Percentiles rank a stretch among this genome's conserved stretches.
These are phyloP conservation scores for Daldinia sp. DNA, from an alignment of 2,329 filamentous ascomycete genomes.

Conservation along the genomic window DNA sequence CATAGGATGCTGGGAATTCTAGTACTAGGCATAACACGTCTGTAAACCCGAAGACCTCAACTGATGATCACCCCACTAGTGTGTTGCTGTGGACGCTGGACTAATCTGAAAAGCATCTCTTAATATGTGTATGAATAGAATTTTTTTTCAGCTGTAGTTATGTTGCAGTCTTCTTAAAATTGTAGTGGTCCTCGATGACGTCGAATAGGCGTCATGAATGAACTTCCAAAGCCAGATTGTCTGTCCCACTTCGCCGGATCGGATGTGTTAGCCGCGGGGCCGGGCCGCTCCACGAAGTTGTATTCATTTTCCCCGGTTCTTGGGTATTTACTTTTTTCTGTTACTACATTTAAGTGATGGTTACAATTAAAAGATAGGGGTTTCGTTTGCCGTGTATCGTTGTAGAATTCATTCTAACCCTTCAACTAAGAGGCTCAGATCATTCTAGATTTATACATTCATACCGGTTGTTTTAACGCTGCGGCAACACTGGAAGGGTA, in stretches of 20 bases:
- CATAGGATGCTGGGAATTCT: conserved; percentile 4
- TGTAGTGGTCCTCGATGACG: conserved; percentile 25
- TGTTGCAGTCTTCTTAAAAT: not conserved
- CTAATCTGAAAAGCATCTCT: not conserved
- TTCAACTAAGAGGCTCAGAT: no score
- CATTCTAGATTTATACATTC: no score
- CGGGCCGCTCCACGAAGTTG: not conserved
- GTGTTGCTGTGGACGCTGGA: not conserved
- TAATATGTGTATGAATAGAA: no score
- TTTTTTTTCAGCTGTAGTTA: not conserved
- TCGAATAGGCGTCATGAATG: conserved; percentile 25
- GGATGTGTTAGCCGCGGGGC: not conserved
- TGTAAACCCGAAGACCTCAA: conserved; percentile 20
- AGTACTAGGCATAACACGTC: not conserved
- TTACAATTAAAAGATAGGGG: no score
- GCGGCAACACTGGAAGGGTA: no score
- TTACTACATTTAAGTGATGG: no score
- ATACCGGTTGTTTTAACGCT: no score
- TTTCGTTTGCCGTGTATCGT: no score
- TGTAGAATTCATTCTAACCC: no score
- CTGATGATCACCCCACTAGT: conserved; percentile 26
- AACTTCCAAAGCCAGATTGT: not conserved
- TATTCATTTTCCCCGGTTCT: not conserved
- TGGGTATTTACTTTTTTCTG: not conserved
- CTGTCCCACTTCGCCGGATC: conserved; percentile 13